phyloP scores from a whole-genome alignment of 306 rosid species.

The Trifolium fragiferum region DNA sequence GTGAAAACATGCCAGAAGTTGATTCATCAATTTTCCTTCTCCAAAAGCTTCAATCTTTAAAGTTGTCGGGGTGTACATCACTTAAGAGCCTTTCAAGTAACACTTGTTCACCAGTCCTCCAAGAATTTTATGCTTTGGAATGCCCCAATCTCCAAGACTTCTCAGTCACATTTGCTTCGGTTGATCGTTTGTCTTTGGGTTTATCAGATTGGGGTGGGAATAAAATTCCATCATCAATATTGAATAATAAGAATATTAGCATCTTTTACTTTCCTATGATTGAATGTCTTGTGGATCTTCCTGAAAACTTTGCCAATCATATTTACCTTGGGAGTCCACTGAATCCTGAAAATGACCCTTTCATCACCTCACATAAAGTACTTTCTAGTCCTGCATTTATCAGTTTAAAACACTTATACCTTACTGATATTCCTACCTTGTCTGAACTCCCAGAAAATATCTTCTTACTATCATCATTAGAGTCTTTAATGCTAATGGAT shows the following conservation, averaged over 20 bases:
- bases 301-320: not conserved
- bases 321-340: not conserved
- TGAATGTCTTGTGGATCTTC: not conserved
- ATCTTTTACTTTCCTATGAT: not conserved
- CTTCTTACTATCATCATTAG: conserved; percentile 15
- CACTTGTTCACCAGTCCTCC: conserved; percentile 7
- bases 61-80: not conserved
- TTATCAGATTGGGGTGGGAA: not conserved
- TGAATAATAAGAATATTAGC: not conserved
- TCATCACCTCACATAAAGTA: not conserved
- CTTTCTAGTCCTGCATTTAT: not conserved
- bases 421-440: not conserved
- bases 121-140: fast-evolving
- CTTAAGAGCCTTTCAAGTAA: conserved; percentile 25
- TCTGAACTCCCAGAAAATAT: conserved; percentile 25
- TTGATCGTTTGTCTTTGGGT: not conserved
- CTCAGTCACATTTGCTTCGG: no score
- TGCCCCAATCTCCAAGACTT: not conserved
- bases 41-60: not conserved
- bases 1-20: conserved; percentile 1
- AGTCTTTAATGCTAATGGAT: not conserved
- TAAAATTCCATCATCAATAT: conserved; percentile 22
- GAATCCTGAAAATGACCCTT: not conserved
- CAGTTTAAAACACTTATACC: not conserved
- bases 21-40: conserved; percentile 23